Conservation (phyloP, 2,329 filamentous ascomycete genomes). For the Xylaria sp. region DNA sequence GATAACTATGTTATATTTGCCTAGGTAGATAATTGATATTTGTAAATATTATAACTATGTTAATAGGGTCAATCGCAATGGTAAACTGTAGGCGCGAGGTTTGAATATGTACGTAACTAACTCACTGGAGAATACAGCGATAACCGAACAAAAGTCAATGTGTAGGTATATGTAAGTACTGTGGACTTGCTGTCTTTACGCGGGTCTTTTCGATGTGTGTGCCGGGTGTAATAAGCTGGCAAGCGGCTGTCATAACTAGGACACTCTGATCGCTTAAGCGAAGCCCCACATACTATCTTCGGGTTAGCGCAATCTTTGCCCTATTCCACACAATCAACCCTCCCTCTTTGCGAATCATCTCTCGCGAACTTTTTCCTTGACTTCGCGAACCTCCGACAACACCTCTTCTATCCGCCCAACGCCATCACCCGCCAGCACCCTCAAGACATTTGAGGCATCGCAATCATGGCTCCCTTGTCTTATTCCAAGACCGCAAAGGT, state of each 20-base stretch:
- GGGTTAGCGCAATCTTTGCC: conserved; percentile 44
- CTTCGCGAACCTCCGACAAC: conserved; percentile 36
- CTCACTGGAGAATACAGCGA: too few species aligned
- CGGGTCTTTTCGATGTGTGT: conserved; percentile 70
- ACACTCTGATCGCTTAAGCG: conserved; percentile 43
- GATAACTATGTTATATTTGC: too few species aligned
- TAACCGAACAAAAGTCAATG: too few species aligned
- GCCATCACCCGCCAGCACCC: conserved; percentile 42
- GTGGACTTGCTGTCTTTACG: conserved; percentile 92
- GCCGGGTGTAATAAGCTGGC: conserved; percentile 31
- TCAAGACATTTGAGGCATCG: conserved; percentile 53
- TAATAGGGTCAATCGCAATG: too few species aligned
- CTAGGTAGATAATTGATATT: too few species aligned
- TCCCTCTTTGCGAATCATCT: conserved; percentile 35
- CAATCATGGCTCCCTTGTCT: conserved; percentile 66
- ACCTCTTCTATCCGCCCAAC: conserved; percentile 34
- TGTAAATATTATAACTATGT: too few species aligned
- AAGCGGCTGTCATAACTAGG: conserved; percentile 21
- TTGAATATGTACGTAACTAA: too few species aligned
- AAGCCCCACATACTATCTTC: conserved; percentile 29
- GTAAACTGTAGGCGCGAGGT: too few species aligned
- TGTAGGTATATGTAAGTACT: conserved; percentile 64
- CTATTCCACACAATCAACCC: conserved; percentile 48
- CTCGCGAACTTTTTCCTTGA: conserved; percentile 39
- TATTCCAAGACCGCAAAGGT: conserved; percentile 99